Evolutionary conservation across 2,329 filamentous ascomycete species (phyloP), one percentile per base, ranked within the genome.

Genomic region (Ascochyta viciae-villosae): DNA sequence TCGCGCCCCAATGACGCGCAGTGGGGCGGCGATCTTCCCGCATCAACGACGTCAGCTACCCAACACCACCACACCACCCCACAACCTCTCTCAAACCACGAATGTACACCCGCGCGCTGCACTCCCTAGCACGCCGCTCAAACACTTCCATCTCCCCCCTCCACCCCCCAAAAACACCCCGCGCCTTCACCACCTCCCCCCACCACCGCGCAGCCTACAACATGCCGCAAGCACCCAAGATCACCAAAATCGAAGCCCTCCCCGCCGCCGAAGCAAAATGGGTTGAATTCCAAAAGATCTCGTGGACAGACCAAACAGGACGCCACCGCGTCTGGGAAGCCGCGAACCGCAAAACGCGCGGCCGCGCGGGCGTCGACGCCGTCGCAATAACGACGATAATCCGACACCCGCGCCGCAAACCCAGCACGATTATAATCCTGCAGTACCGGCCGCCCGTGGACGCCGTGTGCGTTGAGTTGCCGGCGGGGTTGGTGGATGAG

Each of bases 371-470:
- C 43, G 81, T 87, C 8, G 85, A 86, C 50, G 85, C 85, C 26
- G 83, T 87, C 15, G 83, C 84, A 24, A 85, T 85, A 29, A 79
- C 80, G 37, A 84, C 86, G 31, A 82, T 86, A 41, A 75, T 83
- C 44, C 76, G 79, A 24, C 80, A 82, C 61, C 79, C 81, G 0
- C 73, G 67, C 10, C 73, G 73, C 37, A 78, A 80, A 4, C 72
- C 80, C 1, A 80, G 78, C 33, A 83, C 84, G 12, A 77, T 87
- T 44, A 78, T 87, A 44, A 82, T 86, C 58, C 79, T 85, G 55
- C 83, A 88, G 65, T 87, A 85, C 69, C 80, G 85, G 4, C 85
- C 85, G 0, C 84, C 85, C 0, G 80, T 86, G 35, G 80, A 85
- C 53, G 84, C 82, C 23, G 75, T 84, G 33, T 83, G 82, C 45